Percentiles rank a stretch among this genome's conserved stretches.
Conservation (phyloP, 164 flowering plant genomes). For the Annona squamosa region DNA sequence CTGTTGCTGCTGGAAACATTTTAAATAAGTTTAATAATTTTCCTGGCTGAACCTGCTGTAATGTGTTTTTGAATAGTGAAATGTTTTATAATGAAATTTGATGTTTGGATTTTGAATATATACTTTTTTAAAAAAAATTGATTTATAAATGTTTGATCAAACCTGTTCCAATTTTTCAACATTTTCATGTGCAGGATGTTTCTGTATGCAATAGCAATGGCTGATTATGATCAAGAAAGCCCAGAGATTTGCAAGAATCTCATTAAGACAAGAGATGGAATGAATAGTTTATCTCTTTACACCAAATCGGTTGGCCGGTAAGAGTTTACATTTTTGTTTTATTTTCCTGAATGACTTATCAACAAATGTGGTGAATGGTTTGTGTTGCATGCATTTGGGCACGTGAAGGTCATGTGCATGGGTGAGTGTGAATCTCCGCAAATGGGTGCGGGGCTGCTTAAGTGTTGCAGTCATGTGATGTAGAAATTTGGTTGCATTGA, state of each 20-base stretch:
- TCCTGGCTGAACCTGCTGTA: too few relatives aligned
- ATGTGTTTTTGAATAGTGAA: neutral
- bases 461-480: neutral
- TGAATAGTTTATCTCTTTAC: conserved; percentile 61
- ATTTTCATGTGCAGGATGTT: conserved; percentile 44
- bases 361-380: too few relatives aligned
- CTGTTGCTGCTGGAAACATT: too few relatives aligned
- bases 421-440: too few relatives aligned
- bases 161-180: conserved; percentile 1
- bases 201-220: conserved; percentile 79
- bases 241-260: conserved; percentile 22
- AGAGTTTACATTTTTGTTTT: neutral
- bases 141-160: neutral
- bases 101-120: neutral
- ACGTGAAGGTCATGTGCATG: too few relatives aligned
- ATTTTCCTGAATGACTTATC: too few relatives aligned
- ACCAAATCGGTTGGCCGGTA: conserved; percentile 81
- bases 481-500: neutral
- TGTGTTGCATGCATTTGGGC: too few relatives aligned
- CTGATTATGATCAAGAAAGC: conserved; percentile 70
- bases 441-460: neutral
- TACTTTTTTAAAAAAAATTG: neutral
- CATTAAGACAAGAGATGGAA: conserved; percentile 72
- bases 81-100: neutral
- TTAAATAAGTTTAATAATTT: too few relatives aligned